Evolutionary conservation across 805 yeast genomes (phyloP).

Genomic region (Barnettozyma botsteinii): DNA sequence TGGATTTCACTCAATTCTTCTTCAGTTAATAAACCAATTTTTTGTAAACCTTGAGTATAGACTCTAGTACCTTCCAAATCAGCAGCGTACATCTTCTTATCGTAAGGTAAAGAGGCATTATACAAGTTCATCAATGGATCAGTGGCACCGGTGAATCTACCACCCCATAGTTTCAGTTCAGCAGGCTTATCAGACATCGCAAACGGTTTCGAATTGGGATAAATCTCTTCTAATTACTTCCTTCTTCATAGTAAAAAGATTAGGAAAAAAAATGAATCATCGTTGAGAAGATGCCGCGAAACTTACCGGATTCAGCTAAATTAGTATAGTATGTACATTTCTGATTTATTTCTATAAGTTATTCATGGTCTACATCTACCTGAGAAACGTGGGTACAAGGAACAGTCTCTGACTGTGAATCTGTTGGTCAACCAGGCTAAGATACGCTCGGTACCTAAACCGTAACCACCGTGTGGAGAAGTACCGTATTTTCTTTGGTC

Average conservation of each 20-base stretch:
- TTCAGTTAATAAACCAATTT: slow-evolving; percentile 65
- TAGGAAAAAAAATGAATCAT: too few species aligned
- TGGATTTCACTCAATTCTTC: slow-evolving; percentile 80
- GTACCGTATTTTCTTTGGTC: slow-evolving; percentile 97
- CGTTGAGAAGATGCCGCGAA: neutral
- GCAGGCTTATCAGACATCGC: slow-evolving; percentile 28
- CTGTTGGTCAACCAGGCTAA: slow-evolving; percentile 98
- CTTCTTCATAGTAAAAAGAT: too few species aligned
- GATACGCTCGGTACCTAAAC: slow-evolving; percentile 96
- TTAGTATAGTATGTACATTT: neutral
- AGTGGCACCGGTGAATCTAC: slow-evolving; percentile 93
- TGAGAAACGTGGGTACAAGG: slow-evolving; percentile 93
- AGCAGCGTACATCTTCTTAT: slow-evolving; percentile 88
- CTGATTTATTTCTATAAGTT: neutral
- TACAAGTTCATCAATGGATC: slow-evolving; percentile 97
- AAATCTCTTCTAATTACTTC: neutral
- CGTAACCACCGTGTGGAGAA: slow-evolving; percentile 98
- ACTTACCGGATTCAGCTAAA: neutral
- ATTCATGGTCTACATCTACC: slow-evolving; percentile 93
- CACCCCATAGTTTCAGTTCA: slow-evolving; percentile 91
- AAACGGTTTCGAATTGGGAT: neutral
- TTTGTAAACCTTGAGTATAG: slow-evolving; percentile 80
- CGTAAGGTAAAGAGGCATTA: slow-evolving; percentile 95
- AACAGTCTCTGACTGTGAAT: slow-evolving; percentile 97
- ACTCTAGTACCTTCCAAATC: slow-evolving; percentile 93